Conservation (phyloP, 2,329 filamentous ascomycete genomes). For the Trichoderma harzianum region DNA sequence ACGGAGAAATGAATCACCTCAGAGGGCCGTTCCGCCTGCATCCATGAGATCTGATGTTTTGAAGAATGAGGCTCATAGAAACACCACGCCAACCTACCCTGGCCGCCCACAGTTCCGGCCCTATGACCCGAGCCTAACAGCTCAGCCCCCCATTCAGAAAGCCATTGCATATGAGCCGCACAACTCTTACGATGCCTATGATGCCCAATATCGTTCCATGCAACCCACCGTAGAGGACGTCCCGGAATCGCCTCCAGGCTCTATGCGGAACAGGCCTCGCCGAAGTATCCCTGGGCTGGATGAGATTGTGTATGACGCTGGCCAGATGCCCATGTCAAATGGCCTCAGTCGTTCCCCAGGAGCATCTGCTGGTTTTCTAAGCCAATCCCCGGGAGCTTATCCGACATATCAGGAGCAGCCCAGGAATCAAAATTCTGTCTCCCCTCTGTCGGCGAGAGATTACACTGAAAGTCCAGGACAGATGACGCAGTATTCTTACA, state of each 20-base stretch:
- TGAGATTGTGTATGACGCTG: slow-evolving; percentile 39
- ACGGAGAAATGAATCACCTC: slow-evolving; percentile 40
- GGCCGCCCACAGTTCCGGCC: slow-evolving; percentile 52
- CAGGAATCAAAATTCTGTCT: slow-evolving; percentile 25
- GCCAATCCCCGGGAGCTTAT: slow-evolving; percentile 24
- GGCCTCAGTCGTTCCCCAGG: slow-evolving; percentile 37
- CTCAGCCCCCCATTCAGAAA: neutral
- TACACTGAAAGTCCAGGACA: slow-evolving; percentile 34
- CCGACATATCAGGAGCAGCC: slow-evolving; percentile 25
- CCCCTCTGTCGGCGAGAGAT: slow-evolving; percentile 34
- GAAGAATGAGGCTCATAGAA: slow-evolving; percentile 54
- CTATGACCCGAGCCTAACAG: slow-evolving; percentile 45
- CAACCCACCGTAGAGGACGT: slow-evolving; percentile 64
- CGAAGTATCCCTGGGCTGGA: slow-evolving; percentile 31
- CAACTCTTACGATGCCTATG: slow-evolving; percentile 51
- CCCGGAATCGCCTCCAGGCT: slow-evolving; percentile 47
- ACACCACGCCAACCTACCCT: slow-evolving; percentile 49
- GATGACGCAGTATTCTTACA: slow-evolving; percentile 30
- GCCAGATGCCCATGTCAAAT: slow-evolving; percentile 43
- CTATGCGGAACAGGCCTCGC: slow-evolving; percentile 27
- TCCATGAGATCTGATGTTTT: slow-evolving; percentile 59
- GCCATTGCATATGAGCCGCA: slow-evolving; percentile 31
- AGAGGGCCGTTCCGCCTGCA: slow-evolving; percentile 45
- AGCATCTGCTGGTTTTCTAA: slow-evolving; percentile 29
- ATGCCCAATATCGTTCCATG: slow-evolving; percentile 49